A percentile compares a stretch with the other conserved stretches of the same genome.
Evolutionary conservation across 2,329 filamentous ascomycete species (phyloP).

Genomic region (Ceratocystis alfenasii): DNA sequence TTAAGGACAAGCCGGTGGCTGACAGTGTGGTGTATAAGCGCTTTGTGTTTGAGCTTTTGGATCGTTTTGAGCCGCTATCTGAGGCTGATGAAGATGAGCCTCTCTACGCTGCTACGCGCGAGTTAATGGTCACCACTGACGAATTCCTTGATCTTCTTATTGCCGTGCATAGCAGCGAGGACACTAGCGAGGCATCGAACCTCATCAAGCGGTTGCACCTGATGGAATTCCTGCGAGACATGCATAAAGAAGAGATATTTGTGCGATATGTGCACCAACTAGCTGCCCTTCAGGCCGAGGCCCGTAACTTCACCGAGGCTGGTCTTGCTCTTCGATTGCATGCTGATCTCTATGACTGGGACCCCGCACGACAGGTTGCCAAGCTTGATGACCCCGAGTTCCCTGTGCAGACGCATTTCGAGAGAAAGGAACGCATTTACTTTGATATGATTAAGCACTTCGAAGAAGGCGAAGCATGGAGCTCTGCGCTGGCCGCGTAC

Average conservation of each 20-base stretch:
- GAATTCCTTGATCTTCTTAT: slow-evolving; percentile 85
- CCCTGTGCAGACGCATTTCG: slow-evolving; percentile 74
- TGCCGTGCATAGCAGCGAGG: slow-evolving; percentile 70
- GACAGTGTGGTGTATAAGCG: slow-evolving; percentile 86
- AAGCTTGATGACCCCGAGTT: slow-evolving; percentile 63
- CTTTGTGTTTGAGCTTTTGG: slow-evolving; percentile 75
- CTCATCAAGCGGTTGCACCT: slow-evolving; percentile 80
- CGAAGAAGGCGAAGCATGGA: slow-evolving; percentile 90
- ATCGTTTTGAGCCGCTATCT: slow-evolving; percentile 62
- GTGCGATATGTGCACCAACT: slow-evolving; percentile 92
- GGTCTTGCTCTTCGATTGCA: slow-evolving; percentile 81
- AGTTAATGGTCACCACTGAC: slow-evolving; percentile 73
- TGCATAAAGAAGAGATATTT: slow-evolving; percentile 95
- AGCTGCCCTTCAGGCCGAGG: slow-evolving; percentile 60
- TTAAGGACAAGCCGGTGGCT: slow-evolving; percentile 77
- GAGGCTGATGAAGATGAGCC: slow-evolving; percentile 49
- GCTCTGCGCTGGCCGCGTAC: slow-evolving; percentile 75
- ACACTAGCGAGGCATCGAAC: slow-evolving; percentile 60
- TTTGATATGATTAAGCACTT: slow-evolving; percentile 92
- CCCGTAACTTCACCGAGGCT: slow-evolving; percentile 73
- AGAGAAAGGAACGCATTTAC: slow-evolving; percentile 83
- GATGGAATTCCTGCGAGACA: slow-evolving; percentile 93
- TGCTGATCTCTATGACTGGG: slow-evolving; percentile 87
- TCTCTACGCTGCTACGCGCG: slow-evolving; percentile 62
- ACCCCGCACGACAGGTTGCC: slow-evolving; percentile 53